phyloP scores from a whole-genome alignment of 768 basidiomycete species.

The Xerocomellus dryophilus region DNA sequence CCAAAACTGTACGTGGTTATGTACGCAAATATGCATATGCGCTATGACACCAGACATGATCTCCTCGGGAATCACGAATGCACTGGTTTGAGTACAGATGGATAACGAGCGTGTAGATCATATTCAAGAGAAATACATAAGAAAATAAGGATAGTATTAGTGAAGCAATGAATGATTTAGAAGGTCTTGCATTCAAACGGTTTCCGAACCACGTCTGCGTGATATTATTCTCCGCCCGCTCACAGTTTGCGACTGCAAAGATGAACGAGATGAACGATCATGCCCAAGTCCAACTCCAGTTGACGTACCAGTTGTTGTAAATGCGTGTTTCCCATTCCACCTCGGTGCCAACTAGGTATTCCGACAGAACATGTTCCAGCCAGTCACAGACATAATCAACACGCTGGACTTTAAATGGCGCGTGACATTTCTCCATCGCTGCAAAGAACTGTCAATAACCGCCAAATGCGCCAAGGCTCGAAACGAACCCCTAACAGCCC shows the following conservation, averaged over 20 bases:
- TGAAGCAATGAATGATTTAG: background rate
- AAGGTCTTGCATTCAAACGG: background rate
- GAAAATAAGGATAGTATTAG: constrained; percentile 8
- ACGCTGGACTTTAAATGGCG: constrained; percentile 39
- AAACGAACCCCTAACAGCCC: constrained; percentile 40
- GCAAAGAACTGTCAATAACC: background rate
- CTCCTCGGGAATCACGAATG: background rate
- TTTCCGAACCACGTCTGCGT: constrained; percentile 1
- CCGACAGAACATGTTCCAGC: constrained; percentile 35
- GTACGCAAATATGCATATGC: constrained; percentile 32
- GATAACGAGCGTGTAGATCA: constrained; percentile 10
- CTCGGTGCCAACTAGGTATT: constrained; percentile 28
- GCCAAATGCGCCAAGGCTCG: background rate
- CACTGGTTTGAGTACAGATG: background rate
- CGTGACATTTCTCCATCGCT: constrained; percentile 49
- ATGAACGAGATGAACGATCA: background rate
- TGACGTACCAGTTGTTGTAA: constrained; percentile 28
- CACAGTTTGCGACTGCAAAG: constrained; percentile 10
- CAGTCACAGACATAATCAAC: constrained; percentile 38
- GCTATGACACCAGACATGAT: constrained; percentile 19
- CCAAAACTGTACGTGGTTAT: constrained; percentile 19
- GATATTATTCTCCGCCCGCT: background rate
- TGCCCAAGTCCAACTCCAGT: background rate
- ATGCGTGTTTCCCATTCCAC: constrained; percentile 28
- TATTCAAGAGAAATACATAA: background rate